Base-by-base conservation (phyloP, 306 rosid genomes). In the Casuarina glauca region DNA sequence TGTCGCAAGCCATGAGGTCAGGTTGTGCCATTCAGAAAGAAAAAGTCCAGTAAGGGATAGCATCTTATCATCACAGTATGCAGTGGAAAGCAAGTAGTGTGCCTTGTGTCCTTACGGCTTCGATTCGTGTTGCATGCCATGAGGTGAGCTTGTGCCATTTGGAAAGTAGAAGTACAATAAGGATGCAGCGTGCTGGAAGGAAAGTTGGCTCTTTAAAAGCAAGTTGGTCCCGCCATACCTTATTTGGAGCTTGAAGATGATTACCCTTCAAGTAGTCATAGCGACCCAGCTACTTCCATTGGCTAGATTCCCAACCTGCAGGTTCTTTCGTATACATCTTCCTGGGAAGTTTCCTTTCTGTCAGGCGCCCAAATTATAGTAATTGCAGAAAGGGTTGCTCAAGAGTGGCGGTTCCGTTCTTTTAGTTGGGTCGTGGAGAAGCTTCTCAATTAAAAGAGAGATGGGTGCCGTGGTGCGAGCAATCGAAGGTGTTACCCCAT, bases 391-490 rank as follows among this genome's bases (percentile, higher is more conserved):
- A 2, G 91, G 88, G 44, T 54, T 90, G 45, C 82, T 62, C 19
- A 15, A 16, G 6, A 80, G 86, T 7, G 68, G 67, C 0, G 17
- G 32, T 82, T 44, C 71, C 78, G 11, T 88, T 69, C 74, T 67
- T 90, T 9, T 90, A 88, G 87, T 90, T 84, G 84, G 84, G 84
- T 32, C 82, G 93, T 8, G 86, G 79, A 0, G 90, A 88, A 68
- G 48, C 87, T 26, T 11, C 44, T 4, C 54, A 73, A 69, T 54
- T 88, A 74, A 84, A 79, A 26, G 88, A 72, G 26, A 79, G 77
- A 4, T 74, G 86, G 4, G 83, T 89, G 57, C 84, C 91, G 2
- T 83, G 91, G 91, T 87, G 91, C 78, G 91, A 89, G 61, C 91
- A 89, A 67, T 46, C 87, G 79, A 83, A 63, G 68, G 93, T 89